Percentiles rank a stretch among this genome's conserved stretches.
Conservation (phyloP, 1,139 yeast genomes). For the Suhomyces atakaporum region DNA sequence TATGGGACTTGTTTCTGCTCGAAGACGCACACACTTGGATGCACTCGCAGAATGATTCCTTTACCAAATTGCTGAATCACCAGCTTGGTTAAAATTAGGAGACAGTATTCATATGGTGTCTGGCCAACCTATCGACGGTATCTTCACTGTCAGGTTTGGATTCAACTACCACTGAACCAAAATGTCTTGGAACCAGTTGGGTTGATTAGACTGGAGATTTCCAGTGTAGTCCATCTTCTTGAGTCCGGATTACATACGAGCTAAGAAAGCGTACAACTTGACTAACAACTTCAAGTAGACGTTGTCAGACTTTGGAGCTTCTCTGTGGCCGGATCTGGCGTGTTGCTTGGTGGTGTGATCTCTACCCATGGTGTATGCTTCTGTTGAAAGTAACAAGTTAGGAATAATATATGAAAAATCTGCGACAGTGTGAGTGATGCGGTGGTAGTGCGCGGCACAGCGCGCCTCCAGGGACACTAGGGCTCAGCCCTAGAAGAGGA, state of each 20-base stretch:
- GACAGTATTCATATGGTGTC: constrained; percentile 1
- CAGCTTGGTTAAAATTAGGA: constrained; percentile 5
- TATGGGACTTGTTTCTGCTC: constrained; percentile 54
- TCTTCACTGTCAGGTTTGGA: constrained; percentile 15
- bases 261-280: constrained; percentile 97
- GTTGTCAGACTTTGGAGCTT: constrained; percentile 99
- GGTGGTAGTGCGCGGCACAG: constrained; percentile 7
- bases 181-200: constrained; percentile 3
- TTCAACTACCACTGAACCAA: constrained; percentile 11
- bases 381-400: constrained; percentile 10
- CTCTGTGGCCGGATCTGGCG: constrained; percentile 93
- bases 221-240: constrained; percentile 14
- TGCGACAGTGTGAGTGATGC: constrained; percentile 7
- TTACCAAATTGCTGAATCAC: constrained; percentile 11
- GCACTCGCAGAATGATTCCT: constrained; percentile 61
- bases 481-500: constrained; percentile 8
- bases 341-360: constrained; percentile 97
- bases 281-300: constrained; percentile 98
- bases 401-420: constrained; percentile 9
- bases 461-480: not conserved
- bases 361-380: constrained; percentile 75
- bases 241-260: constrained; percentile 72
- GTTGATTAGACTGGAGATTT: constrained; percentile 2
- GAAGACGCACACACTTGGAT: constrained; percentile 51
- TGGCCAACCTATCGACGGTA: constrained; percentile 13